Percentiles rank a stretch among this genome's conserved stretches.
Conservation (phyloP, 2,329 filamentous ascomycete genomes). For the Hypoxylon rubiginosum region DNA sequence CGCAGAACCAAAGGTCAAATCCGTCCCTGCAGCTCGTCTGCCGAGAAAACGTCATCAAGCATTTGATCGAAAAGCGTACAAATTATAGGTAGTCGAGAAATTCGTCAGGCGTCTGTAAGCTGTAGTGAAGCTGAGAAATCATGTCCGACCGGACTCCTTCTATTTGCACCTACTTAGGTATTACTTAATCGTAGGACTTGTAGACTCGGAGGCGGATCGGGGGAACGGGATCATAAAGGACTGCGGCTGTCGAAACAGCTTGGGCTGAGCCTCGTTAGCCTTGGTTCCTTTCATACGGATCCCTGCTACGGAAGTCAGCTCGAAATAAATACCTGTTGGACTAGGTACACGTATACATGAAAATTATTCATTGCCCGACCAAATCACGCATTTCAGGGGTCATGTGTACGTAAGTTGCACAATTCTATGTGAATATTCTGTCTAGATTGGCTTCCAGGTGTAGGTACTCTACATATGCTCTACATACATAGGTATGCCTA, state of each 20-base stretch:
- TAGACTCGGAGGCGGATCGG: not conserved
- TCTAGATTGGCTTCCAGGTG: conserved; percentile 11
- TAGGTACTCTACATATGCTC: conserved; percentile 8
- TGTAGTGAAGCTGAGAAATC: not conserved
- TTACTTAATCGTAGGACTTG: conserved; percentile 1
- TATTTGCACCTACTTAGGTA: not conserved
- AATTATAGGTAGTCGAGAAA: not conserved
- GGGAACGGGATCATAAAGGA: conserved; percentile 6
- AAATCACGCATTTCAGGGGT: conserved; percentile 5
- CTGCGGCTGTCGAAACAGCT: conserved; percentile 19
- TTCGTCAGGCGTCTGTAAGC: not conserved
- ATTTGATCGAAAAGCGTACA: conserved; percentile 5
- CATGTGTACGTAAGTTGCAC: conserved; percentile 23
- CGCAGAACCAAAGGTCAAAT: conserved; percentile 12
- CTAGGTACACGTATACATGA: not conserved
- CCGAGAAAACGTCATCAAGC: conserved; percentile 31
- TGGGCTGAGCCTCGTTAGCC: conserved; percentile 23
- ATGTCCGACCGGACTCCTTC: conserved; percentile 1
- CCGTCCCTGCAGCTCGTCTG: conserved; percentile 34
- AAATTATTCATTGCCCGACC: not conserved
- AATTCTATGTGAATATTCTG: conserved; percentile 13
- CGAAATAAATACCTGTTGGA: not conserved
- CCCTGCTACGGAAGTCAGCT: conserved; percentile 11
- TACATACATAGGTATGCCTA: no score
- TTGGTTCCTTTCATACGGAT: conserved; percentile 8